These are phyloP conservation scores for Ophiostoma piceae DNA, from an alignment of 2,329 filamentous ascomycete species.

Conservation along the genomic window DNA sequence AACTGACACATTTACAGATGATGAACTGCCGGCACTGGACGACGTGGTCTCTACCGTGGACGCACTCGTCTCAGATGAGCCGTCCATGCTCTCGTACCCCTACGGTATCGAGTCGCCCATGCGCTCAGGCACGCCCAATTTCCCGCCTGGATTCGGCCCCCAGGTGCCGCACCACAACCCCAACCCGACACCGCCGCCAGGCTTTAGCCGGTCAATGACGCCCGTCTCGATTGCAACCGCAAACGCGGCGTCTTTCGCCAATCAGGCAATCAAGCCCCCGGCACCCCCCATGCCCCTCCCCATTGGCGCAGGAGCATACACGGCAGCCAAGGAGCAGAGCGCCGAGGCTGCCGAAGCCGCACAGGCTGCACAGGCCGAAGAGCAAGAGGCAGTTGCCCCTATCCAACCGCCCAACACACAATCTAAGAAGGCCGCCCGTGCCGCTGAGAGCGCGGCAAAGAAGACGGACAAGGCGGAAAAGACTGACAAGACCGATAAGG, in stretches of 20 bases:
- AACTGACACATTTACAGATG: conserved; percentile 45
- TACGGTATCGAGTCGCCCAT: conserved; percentile 32
- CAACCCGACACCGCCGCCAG: conserved; percentile 32
- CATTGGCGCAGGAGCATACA: neutral
- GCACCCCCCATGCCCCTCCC: neutral
- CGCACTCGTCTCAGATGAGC: conserved; percentile 61
- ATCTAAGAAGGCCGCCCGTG: conserved; percentile 14
- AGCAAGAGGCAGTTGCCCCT: neutral
- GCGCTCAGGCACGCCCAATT: conserved; percentile 30
- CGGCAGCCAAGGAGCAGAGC: neutral
- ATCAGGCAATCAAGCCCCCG: neutral
- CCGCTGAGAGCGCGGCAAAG: neutral
- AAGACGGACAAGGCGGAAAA: neutral
- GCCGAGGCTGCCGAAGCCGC: neutral
- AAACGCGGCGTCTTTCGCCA: neutral
- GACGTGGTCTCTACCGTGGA: conserved; percentile 61
- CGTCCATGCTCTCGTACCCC: conserved; percentile 12
- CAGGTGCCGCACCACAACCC: conserved; percentile 21
- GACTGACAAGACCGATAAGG: neutral
- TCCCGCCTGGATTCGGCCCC: conserved; percentile 43
- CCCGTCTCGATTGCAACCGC: conserved; percentile 6
- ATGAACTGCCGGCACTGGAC: conserved; percentile 56
- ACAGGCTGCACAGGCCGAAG: neutral
- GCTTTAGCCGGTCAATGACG: conserved; percentile 21
- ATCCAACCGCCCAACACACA: neutral